Percentiles rank a stretch among this genome's conserved stretches.
Conservation (phyloP, 768 basidiomycete genomes). For the Boletus rex-veris region DNA sequence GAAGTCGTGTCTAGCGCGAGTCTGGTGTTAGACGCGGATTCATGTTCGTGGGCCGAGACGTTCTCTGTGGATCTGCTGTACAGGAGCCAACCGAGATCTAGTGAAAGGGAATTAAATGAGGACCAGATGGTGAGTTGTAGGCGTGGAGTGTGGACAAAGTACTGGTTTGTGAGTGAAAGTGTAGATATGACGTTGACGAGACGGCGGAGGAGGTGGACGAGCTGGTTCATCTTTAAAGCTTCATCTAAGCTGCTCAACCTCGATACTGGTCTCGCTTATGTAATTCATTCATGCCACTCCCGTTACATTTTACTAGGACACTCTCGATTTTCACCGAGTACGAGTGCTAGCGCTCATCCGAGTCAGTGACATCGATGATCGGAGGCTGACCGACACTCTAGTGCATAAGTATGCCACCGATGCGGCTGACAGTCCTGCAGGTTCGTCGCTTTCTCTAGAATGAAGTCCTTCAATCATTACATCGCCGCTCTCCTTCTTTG, state of each 20-base stretch:
- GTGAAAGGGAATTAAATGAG: background rate
- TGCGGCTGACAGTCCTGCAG: background rate
- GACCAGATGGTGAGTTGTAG: slow-evolving; percentile 4
- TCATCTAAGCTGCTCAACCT: background rate
- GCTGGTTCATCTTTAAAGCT: slow-evolving; percentile 34
- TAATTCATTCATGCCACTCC: background rate
- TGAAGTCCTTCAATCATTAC: slow-evolving; percentile 1
- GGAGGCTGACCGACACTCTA: slow-evolving; percentile 3
- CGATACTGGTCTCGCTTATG: slow-evolving; percentile 3
- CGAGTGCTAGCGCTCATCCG: too few relatives aligned
- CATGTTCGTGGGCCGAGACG: background rate
- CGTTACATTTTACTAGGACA: too few relatives aligned
- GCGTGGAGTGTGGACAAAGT: background rate
- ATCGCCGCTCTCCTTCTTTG: background rate
- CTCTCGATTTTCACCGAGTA: too few relatives aligned
- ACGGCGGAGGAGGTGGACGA: slow-evolving; percentile 59
- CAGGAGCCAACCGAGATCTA: background rate
- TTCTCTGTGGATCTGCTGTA: background rate
- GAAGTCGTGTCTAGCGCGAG: background rate
- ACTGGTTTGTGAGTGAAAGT: slow-evolving; percentile 64
- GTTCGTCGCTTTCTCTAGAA: slow-evolving; percentile 6
- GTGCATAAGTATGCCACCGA: too few relatives aligned
- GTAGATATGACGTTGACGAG: slow-evolving; percentile 66
- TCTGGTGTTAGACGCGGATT: background rate
- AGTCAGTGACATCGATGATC: background rate